Percentiles rank a stretch among this genome's conserved stretches.
phyloP scores from a whole-genome alignment of 2,329 filamentous ascomycete genomes.

The Botryotinia convoluta region DNA sequence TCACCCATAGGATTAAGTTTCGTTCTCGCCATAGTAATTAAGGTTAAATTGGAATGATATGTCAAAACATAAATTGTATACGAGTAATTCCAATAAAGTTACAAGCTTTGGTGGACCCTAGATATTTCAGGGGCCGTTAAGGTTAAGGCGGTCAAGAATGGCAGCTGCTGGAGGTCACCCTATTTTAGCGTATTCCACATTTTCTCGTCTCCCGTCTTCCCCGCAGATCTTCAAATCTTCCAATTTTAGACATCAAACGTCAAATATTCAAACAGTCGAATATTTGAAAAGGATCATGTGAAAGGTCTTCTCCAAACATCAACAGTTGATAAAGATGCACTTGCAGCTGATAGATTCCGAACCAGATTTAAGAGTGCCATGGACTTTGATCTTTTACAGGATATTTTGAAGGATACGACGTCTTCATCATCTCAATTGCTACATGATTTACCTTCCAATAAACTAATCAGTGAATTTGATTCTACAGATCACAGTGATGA shows the following conservation, averaged over 20 bases:
- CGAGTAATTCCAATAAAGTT: background rate
- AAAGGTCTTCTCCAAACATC: background rate
- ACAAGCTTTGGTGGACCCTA: background rate
- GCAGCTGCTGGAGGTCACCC: background rate
- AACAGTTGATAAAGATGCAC: background rate
- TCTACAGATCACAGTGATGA: background rate
- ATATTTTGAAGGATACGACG: slow-evolving; percentile 16
- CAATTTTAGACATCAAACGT: background rate
- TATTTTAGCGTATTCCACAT: background rate
- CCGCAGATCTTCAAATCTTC: background rate
- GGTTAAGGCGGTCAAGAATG: background rate
- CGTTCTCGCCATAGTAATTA: background rate
- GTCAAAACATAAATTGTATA: background rate
- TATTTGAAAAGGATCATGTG: background rate
- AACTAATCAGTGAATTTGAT: background rate
- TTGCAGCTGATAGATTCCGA: background rate
- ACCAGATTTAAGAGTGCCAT: slow-evolving; percentile 17
- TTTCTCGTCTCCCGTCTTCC: background rate
- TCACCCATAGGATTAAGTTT: background rate
- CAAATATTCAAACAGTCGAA: background rate
- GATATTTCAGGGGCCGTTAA: background rate
- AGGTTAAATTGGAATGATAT: background rate
- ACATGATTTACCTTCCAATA: slow-evolving; percentile 27
- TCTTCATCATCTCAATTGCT: slow-evolving; percentile 24
- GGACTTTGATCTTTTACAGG: slow-evolving; percentile 26